These are phyloP conservation scores for Botrytis paeoniae DNA, from an alignment of 2,329 filamentous ascomycete genomes.

Conservation along the genomic window DNA sequence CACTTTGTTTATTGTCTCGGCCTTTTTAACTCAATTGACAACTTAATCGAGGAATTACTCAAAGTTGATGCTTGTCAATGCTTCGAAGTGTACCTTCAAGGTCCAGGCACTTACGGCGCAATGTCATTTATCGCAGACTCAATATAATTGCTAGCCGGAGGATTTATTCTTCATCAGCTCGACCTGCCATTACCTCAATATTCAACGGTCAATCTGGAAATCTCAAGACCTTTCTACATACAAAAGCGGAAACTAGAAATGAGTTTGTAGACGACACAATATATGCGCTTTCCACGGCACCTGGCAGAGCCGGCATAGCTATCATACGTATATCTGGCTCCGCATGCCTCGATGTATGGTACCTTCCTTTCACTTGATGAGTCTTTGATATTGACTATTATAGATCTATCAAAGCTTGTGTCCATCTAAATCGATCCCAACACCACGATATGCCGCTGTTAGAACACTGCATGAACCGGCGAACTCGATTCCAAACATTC, in stretches of 20 bases:
- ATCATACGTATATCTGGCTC: conserved; percentile 84
- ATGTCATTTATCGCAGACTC: not conserved
- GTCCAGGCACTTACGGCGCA: not conserved
- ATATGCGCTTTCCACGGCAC: conserved; percentile 85
- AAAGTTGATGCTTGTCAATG: conserved; percentile 19
- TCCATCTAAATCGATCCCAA: conserved; percentile 51
- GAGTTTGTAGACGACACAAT: conserved; percentile 56
- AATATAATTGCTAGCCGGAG: not conserved
- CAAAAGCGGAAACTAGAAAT: not conserved
- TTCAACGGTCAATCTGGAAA: not conserved
- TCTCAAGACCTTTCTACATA: not conserved
- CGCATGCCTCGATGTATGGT: conserved; percentile 62
- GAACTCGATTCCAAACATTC: conserved; percentile 38
- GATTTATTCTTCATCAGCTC: not conserved
- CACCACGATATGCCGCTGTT: conserved; percentile 64
- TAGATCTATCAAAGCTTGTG: conserved; percentile 66
- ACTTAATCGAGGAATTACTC: not conserved
- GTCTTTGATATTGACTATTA: conserved; percentile 16
- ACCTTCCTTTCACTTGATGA: conserved; percentile 16
- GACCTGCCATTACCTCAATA: not conserved
- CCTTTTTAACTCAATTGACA: not conserved
- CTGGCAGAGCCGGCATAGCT: conserved; percentile 84
- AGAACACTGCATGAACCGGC: conserved; percentile 68
- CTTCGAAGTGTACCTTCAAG: conserved; percentile 15
- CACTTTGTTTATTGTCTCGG: not conserved